Conservation (phyloP, 1,284 basidiomycete species). For the Kwoniella shivajii region DNA sequence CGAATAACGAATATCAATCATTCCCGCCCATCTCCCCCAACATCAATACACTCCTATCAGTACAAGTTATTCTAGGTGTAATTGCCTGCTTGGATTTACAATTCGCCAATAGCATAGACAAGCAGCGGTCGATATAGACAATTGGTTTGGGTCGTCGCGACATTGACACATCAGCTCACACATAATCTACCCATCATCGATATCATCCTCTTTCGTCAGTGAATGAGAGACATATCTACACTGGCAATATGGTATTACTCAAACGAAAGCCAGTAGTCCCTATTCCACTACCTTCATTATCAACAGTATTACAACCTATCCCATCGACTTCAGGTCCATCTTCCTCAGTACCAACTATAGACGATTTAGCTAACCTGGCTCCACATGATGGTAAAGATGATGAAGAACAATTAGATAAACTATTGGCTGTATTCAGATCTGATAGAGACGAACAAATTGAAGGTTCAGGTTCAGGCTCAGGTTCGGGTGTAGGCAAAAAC, state of each 20-base stretch:
- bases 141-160: too few relatives aligned
- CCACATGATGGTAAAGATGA: constrained; percentile 46
- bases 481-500: not conserved
- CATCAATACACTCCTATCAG: too few relatives aligned
- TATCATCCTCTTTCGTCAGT: not conserved
- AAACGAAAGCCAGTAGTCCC: constrained; percentile 87
- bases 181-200: not conserved
- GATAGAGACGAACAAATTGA: too few relatives aligned
- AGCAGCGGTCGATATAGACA: too few relatives aligned
- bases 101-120: too few relatives aligned
- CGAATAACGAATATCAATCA: constrained; percentile 88
- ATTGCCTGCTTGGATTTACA: too few relatives aligned
- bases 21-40: constrained; percentile 65
- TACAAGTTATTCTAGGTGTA: too few relatives aligned
- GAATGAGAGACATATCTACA: not conserved
- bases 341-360: not conserved
- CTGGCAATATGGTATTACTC: constrained; percentile 73
- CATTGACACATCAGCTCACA: too few relatives aligned
- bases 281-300: constrained; percentile 57
- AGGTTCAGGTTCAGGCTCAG: not conserved
- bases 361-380: constrained; percentile 4
- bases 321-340: constrained; percentile 19
- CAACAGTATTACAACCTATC: constrained; percentile 64
- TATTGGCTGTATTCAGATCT: constrained; percentile 32
- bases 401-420: constrained; percentile 44